Base-by-base conservation (phyloP, 2,329 filamentous ascomycete species). In the Beauveria scarabaeidicola region DNA sequence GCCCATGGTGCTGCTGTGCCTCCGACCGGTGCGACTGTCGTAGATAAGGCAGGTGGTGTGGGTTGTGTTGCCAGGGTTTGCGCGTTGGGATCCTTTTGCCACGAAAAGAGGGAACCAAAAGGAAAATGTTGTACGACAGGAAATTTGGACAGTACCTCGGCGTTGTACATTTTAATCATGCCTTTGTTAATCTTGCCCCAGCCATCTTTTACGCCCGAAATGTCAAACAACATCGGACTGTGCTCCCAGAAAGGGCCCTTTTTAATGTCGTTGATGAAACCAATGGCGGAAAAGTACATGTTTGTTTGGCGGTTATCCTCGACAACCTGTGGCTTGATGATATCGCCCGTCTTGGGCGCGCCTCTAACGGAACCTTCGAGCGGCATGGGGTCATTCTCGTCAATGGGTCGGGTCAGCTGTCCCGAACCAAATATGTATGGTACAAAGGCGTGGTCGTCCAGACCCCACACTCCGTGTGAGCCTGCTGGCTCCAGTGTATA, bases 171-270 rank as follows among this genome's bases (percentile, higher is more conserved):
- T 75, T 97, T 99, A 68, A 99, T 85, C 94, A 99, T 97, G 55
- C 94, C 94, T 86, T 92, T 92, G 74, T 99, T 97, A 69, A 99
- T 96, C 78, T 99, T 99, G 40, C 89, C 94, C 94, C 94, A 99
- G n/a, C 94, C 90, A 60, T 88, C 87, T 65, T 84, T 85, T 64
- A 99, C 89, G 11, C 94, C 94, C 0, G 91, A 96, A 46, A 99
- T 91, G 72, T 99, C 92, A 70, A 88, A 99, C 13, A 99, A 77
- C 65, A 96, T 93, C 0, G 93, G 93, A 64, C 91, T 96, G 71
- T 99, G 93, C 67, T 93, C 90, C 92, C 94, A 97, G 70, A 99
- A 99, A 0, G 94, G 93, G 0, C 94, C 94, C 63, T 81, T 92
- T 71, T 99, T 99, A 52, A 99, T 94, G 69, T 96, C 92, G 72